Evolutionary conservation across 169 alveolate genomes (phyloP).

Genomic region (Plasmodium berghei): DNA sequence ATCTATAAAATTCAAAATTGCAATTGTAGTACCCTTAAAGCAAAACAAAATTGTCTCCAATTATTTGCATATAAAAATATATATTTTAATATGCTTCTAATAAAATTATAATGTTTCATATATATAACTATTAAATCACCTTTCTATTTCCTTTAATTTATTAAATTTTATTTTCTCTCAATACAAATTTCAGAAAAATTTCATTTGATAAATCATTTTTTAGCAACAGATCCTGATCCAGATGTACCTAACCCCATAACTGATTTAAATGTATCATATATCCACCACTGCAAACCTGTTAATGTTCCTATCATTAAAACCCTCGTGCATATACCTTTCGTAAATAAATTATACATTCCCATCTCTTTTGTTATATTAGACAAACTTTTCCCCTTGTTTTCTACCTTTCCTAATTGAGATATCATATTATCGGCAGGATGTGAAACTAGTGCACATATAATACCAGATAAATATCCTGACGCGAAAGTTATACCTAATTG

Average conservation of each 20-base stretch:
- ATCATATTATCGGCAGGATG: constrained; percentile 98
- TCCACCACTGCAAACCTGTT: constrained; percentile 99
- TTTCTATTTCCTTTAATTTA: too few relatives aligned
- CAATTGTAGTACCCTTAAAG: neutral
- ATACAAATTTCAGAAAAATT: too few relatives aligned
- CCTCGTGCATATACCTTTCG: constrained; percentile 94
- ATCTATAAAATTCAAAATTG: too few relatives aligned
- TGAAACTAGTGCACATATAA: constrained; percentile 96
- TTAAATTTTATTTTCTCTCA: too few relatives aligned
- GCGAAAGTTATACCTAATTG: constrained; percentile 95
- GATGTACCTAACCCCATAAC: constrained; percentile 87
- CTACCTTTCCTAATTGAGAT: constrained; percentile 93
- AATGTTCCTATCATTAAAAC: constrained; percentile 98
- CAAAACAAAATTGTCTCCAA: too few relatives aligned
- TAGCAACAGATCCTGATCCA: constrained; percentile 77
- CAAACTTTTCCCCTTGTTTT: constrained; percentile 87
- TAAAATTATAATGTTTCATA: too few relatives aligned
- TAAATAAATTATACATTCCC: constrained; percentile 86
- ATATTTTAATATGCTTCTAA: too few relatives aligned
- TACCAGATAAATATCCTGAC: constrained; percentile 97
- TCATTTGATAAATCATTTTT: constrained; percentile 20
- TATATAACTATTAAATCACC: too few relatives aligned
- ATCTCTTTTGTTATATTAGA: constrained; percentile 80
- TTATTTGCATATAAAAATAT: too few relatives aligned
- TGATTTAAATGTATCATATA: constrained; percentile 96